These are phyloP conservation scores for Prunus mira DNA, from an alignment of 306 rosid genomes.

Conservation along the genomic window DNA sequence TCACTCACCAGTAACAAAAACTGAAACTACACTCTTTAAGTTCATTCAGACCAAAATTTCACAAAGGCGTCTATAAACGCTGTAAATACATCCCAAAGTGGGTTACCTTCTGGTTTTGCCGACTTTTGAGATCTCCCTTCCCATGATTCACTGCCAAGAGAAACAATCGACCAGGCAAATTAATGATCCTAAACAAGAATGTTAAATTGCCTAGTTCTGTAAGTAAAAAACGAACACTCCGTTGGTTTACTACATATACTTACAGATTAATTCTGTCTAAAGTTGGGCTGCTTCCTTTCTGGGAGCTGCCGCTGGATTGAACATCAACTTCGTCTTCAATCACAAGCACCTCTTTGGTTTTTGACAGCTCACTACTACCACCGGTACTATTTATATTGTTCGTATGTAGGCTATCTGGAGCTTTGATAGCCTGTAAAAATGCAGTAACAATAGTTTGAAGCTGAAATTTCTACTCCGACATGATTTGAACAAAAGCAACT, in stretches of 20 bases:
- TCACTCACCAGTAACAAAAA: slow-evolving; percentile 17
- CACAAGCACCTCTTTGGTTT: slow-evolving; percentile 35
- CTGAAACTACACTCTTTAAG: slow-evolving; percentile 10
- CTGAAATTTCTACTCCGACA: neutral
- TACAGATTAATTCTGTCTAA: slow-evolving; percentile 86
- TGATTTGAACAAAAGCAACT: neutral
- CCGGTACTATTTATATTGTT: slow-evolving; percentile 31
- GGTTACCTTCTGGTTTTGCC: slow-evolving; percentile 44
- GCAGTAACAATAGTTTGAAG: slow-evolving; percentile 16
- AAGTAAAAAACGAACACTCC: neutral
- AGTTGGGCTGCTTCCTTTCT: slow-evolving; percentile 56
- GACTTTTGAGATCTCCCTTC: slow-evolving; percentile 46
- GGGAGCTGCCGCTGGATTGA: slow-evolving; percentile 37
- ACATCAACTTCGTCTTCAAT: slow-evolving; percentile 34
- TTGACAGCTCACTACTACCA: slow-evolving; percentile 11
- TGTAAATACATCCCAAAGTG: slow-evolving; percentile 49
- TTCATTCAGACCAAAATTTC: slow-evolving; percentile 78
- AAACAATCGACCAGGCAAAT: slow-evolving; percentile 20
- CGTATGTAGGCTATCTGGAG: slow-evolving; percentile 24
- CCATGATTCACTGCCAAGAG: slow-evolving; percentile 86
- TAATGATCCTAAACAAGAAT: slow-evolving; percentile 5
- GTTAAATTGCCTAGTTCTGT: slow-evolving; percentile 12
- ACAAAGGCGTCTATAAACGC: slow-evolving; percentile 54
- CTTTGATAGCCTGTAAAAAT: slow-evolving; percentile 46
- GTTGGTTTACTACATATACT: slow-evolving; percentile 34